Percentiles rank a stretch among this genome's conserved stretches.
These are phyloP conservation scores for Yamadazyma spencermartinsiae DNA, from an alignment of 1,139 yeast species.

Conservation along the genomic window DNA sequence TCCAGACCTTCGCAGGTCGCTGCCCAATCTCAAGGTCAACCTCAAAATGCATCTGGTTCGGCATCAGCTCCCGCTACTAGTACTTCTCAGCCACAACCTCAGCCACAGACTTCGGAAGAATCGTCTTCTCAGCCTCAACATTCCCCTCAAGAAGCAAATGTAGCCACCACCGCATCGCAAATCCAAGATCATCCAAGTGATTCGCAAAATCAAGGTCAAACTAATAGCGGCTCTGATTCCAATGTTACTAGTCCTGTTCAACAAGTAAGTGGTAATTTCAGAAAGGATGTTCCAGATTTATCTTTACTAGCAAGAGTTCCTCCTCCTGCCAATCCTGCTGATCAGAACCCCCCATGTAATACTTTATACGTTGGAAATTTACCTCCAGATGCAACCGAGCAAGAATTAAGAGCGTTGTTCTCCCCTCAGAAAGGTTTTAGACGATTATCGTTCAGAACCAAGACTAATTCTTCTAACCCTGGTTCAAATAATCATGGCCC, in stretches of 20 bases:
- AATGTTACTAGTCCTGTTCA: conserved; percentile 17
- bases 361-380: conserved; percentile 94
- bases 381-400: conserved; percentile 96
- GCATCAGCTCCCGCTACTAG: conserved; percentile 9
- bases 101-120: conserved; percentile 6
- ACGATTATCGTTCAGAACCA: conserved; percentile 83
- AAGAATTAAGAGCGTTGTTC: conserved; percentile 83
- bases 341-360: conserved; percentile 98
- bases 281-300: conserved; percentile 63
- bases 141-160: conserved; percentile 4
- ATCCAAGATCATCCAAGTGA: conserved; percentile 5
- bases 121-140: conserved; percentile 4
- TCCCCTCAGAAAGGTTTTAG: conserved; percentile 91
- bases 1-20: not conserved
- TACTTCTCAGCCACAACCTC: conserved; percentile 8
- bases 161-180: conserved; percentile 7
- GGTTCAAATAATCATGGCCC: conserved; percentile 75
- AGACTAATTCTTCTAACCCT: conserved; percentile 36
- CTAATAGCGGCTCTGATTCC: conserved; percentile 5
- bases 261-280: conserved; percentile 14
- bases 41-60: not conserved
- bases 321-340: conserved; percentile 98
- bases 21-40: conserved; percentile 6
- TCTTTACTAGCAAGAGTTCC: conserved; percentile 77
- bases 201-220: conserved; percentile 9